These are phyloP conservation scores for Casuarina glauca DNA, from an alignment of 306 rosid genomes.

Conservation along the genomic window DNA sequence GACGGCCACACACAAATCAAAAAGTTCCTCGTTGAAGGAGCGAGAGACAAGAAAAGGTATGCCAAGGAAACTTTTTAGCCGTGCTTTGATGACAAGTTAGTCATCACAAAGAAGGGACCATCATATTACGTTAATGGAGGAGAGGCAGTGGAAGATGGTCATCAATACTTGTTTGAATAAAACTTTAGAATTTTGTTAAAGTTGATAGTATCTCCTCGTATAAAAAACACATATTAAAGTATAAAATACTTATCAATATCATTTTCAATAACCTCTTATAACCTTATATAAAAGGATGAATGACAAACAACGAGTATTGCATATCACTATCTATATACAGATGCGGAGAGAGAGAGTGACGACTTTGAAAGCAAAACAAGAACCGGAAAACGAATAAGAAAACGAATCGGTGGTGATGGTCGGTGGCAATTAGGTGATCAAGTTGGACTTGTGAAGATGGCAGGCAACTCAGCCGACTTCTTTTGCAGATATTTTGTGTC, in stretches of 20 bases:
- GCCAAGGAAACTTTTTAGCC: background rate
- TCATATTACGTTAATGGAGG: background rate
- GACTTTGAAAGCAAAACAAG: background rate
- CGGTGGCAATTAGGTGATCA: conserved; percentile 2
- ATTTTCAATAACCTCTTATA: too few relatives aligned
- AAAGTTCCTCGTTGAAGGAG: too few relatives aligned
- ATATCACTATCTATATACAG: background rate
- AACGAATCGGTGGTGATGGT: conserved; percentile 18
- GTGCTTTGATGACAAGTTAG: background rate
- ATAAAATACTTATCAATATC: too few relatives aligned
- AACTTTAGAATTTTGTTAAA: too few relatives aligned
- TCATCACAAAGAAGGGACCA: background rate
- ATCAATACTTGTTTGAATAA: too few relatives aligned
- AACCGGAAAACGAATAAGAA: background rate
- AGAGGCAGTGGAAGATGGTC: too few relatives aligned
- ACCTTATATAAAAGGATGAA: too few relatives aligned
- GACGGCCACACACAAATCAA: too few relatives aligned
- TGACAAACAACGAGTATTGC: too few relatives aligned
- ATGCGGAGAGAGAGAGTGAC: background rate
- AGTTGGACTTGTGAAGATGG: background rate
- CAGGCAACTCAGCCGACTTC: conserved; percentile 18
- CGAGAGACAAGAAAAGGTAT: background rate
- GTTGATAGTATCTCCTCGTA: too few relatives aligned
- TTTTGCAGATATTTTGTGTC: background rate
- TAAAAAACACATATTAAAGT: too few relatives aligned